These are phyloP conservation scores for Flammula alnicola DNA, from an alignment of 1,284 basidiomycete species.

Conservation along the genomic window DNA sequence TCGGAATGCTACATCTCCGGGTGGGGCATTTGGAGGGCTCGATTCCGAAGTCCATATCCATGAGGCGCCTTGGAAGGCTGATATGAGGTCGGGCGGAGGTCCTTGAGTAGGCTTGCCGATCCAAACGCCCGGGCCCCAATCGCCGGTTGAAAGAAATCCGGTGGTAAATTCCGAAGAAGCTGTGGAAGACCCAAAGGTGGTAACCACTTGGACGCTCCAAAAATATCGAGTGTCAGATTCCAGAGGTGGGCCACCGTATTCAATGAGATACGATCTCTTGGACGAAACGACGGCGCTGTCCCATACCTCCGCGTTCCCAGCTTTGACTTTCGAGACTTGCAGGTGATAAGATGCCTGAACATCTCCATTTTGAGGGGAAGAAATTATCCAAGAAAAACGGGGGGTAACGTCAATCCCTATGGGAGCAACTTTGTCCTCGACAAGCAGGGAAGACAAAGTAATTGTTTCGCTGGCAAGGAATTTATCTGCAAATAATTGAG, in stretches of 20 bases:
- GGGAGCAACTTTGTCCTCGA: conserved; percentile 19
- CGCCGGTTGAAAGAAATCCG: conserved; percentile 26
- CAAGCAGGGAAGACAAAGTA: conserved; percentile 5
- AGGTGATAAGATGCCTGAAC: conserved; percentile 29
- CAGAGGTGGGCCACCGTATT: conserved; percentile 30
- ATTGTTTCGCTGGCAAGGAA: too few species aligned
- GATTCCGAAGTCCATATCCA: conserved; percentile 40
- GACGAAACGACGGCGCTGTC: conserved; percentile 29
- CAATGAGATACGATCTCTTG: conserved; percentile 26
- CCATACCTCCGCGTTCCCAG: conserved; percentile 27
- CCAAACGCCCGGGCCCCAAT: conserved; percentile 32
- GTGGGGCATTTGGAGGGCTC: conserved; percentile 29
- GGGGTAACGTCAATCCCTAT: conserved; percentile 25
- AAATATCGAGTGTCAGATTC: conserved; percentile 30
- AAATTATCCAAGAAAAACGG: conserved; percentile 32
- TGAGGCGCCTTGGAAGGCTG: conserved; percentile 26
- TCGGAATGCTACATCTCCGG: conserved; percentile 33
- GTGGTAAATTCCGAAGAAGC: conserved; percentile 32
- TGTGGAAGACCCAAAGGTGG: conserved; percentile 25
- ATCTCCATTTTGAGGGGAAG: conserved; percentile 21
- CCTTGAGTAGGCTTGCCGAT: conserved; percentile 28
- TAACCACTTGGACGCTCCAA: conserved; percentile 30
- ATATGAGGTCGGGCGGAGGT: conserved; percentile 19
- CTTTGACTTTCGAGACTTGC: conserved; percentile 21
- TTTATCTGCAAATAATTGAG: background rate